Evolutionary conservation across 73 alveolate genomes (phyloP).

Genomic region (Tetrahymena elliotti): DNA sequence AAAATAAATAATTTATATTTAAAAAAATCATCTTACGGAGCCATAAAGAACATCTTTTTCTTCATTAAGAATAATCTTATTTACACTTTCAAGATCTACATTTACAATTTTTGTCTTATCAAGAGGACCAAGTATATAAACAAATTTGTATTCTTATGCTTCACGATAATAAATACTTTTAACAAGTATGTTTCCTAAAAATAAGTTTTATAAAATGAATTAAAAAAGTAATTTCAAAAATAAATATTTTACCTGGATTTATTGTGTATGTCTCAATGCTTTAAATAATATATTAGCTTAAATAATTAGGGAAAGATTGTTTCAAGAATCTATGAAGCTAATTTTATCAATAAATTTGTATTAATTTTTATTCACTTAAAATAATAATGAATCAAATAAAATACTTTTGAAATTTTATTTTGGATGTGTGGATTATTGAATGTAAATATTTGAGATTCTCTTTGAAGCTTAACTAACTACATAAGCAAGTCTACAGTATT

Average conservation of each 20-base stretch:
- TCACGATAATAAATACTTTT: conserved; percentile 11
- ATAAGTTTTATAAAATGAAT: neutral
- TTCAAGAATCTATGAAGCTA: neutral
- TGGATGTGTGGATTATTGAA: neutral
- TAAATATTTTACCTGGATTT: neutral
- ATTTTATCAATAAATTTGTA: neutral
- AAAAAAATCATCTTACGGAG: neutral
- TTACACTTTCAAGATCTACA: neutral
- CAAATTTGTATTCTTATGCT: conserved; percentile 14
- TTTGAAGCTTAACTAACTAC: conserved; percentile 1
- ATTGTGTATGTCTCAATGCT: neutral
- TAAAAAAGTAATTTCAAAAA: no score
- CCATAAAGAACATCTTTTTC: conserved; percentile 14
- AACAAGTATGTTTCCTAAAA: conserved; percentile 7
- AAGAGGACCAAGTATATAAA: conserved; percentile 11
- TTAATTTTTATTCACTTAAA: neutral
- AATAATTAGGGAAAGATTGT: neutral
- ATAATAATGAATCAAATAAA: neutral
- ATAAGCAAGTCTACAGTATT: conserved; percentile 7
- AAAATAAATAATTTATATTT: neutral
- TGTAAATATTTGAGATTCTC: neutral
- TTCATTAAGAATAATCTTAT: neutral
- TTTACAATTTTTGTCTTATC: conserved; percentile 16
- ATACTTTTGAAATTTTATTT: neutral
- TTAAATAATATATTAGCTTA: neutral